Conservation (phyloP, 805 yeast genomes). For the Metschnikowia henanensis region DNA sequence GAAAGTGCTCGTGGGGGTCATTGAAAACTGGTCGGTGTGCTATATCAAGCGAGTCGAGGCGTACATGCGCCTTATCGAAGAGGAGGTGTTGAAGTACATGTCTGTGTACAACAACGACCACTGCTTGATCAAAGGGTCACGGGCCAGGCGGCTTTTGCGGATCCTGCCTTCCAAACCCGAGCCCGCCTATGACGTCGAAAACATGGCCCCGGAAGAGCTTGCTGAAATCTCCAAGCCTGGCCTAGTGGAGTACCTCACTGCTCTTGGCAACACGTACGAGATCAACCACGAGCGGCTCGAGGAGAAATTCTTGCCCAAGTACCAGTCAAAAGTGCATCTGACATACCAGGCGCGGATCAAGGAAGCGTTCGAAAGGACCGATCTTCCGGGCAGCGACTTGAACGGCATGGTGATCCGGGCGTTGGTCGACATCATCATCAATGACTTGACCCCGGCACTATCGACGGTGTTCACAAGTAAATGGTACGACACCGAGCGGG, state of each 20-base stretch:
- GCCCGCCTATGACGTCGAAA: conserved; percentile 32
- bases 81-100: conserved; percentile 41
- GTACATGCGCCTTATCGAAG: conserved; percentile 58
- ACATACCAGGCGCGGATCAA: conserved; percentile 35
- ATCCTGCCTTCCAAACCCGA: conserved; percentile 14
- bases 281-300: conserved; percentile 66
- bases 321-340: conserved; percentile 57
- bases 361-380: conserved; percentile 40
- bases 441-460: conserved; percentile 67
- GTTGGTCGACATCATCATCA: conserved; percentile 66
- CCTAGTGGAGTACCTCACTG: conserved; percentile 74
- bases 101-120: conserved; percentile 40
- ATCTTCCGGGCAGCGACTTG: conserved; percentile 72
- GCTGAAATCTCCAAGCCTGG: conserved; percentile 56
- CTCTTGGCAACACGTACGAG: conserved; percentile 85
- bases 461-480: conserved; percentile 59
- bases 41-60: conserved; percentile 59
- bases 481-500: conserved; percentile 56
- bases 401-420: conserved; percentile 72
- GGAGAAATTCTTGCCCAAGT: conserved; percentile 63
- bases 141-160: conserved; percentile 37
- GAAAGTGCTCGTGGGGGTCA: conserved; percentile 73
- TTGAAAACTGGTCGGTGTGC: conserved; percentile 65
- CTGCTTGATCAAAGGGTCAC: conserved; percentile 44
- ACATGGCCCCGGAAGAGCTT: conserved; percentile 40